Base-by-base conservation (phyloP, 352 stramenopile species). In the Discostella stelligera region DNA sequence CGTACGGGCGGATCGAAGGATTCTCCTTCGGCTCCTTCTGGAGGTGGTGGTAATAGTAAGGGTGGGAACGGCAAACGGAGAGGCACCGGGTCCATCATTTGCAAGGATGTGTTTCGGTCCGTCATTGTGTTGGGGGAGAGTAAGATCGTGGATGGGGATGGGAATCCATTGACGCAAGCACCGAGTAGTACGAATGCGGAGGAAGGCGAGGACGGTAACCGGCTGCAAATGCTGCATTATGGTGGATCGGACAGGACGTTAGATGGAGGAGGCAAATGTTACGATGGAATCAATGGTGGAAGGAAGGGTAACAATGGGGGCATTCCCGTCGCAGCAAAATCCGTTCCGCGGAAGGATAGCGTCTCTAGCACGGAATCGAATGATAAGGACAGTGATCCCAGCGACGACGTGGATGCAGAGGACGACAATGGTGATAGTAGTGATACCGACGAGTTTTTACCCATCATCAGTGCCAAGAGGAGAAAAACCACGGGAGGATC, bases 71-170 rank as follows among this genome's bases (percentile, higher is more conserved):
- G 73, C 11, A 77, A 66, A 48, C 77, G 72, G 54, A 71, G 27
- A 41, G 74, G 74, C n/a, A 81, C 74, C 10, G 74, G 74, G 37
- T 76, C 65, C 41, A 81, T 81, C 48, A 37, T 21, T 20, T 81
- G 74, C 60, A 81, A 81, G 67, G 74, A 81, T 41, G 54, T 81
- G 23, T 81, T 81, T 44, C 66, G 74, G 18, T 75, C 63, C 0
- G 54, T 73, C 0, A 81, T 81, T 63, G 74, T 81, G 3, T 76
- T 81, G 54, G 74, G 74, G 10, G 66, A 77, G 7, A 77, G 60
- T 58, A 54, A 73, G 16, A 25, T 81, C 1, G 5, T 59, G 27
- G 39, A 67, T 46, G 30, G 44, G 13, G 39, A 71, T 49, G 41
- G 37, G 23, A 64, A 56, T 14, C n/a, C 32, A n/a, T 25, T 46